Evolutionary conservation across 176 grass and related monocot species (phyloP).

Genomic region (Oryza rufipogon): DNA sequence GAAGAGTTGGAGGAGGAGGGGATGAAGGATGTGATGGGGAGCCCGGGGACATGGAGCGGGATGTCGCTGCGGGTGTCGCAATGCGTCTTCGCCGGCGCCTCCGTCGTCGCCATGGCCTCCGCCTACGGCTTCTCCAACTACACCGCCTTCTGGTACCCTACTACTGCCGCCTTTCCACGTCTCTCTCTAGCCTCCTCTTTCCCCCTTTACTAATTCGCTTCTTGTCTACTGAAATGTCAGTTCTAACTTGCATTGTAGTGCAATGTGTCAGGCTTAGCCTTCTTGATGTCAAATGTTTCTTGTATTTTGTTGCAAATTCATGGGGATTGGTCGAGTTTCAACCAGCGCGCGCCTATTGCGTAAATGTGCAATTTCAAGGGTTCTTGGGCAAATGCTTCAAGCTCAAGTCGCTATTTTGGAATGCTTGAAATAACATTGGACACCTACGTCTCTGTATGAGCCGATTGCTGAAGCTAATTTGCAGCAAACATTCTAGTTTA

Average conservation of each 20-base stretch:
- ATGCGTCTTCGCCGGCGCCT: conserved; percentile 57
- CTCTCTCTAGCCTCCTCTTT: not conserved
- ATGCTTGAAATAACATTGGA: not conserved
- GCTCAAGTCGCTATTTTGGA: not conserved
- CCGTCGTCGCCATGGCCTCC: conserved; percentile 55
- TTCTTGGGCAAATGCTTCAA: not conserved
- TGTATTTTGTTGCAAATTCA: not conserved
- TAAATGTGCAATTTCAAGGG: not conserved
- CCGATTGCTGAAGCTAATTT: not conserved
- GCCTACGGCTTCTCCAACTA: conserved; percentile 63
- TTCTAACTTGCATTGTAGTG: not conserved
- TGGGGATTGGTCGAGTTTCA: not conserved
- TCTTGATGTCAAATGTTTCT: not conserved
- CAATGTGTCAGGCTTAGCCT: not conserved
- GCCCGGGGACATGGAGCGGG: conserved; percentile 77
- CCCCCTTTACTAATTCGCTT: not conserved
- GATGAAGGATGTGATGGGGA: conserved; percentile 68
- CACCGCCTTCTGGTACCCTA: conserved; percentile 55
- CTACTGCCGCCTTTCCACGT: not conserved
- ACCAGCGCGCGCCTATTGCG: not conserved
- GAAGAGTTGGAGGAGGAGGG: not conserved
- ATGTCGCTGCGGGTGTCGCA: conserved; percentile 66
- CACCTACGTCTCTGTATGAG: not conserved
- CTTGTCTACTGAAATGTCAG: not conserved
- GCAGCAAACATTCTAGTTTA: not conserved